Conservation (phyloP, 306 rosid genomes). For the Vigna angularis region DNA sequence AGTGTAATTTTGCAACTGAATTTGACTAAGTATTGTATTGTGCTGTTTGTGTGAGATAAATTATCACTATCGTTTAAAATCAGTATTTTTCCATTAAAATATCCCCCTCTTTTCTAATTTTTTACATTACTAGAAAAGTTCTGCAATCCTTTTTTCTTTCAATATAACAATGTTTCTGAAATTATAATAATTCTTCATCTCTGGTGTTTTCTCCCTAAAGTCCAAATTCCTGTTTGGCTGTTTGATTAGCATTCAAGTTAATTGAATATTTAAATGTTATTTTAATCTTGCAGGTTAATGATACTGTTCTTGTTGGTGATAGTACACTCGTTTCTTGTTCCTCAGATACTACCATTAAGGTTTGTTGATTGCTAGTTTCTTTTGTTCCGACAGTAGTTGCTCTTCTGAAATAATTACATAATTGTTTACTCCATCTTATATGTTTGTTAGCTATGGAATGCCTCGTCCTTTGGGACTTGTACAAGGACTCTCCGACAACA, state of each 20-base stretch:
- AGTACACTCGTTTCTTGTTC: constrained; percentile 94
- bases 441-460: constrained; percentile 81
- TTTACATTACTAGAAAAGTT: not conserved
- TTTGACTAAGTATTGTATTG: constrained; percentile 9
- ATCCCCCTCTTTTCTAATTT: not conserved
- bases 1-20: constrained; percentile 5
- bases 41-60: not conserved
- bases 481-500: constrained; percentile 88
- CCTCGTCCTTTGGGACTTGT: constrained; percentile 77
- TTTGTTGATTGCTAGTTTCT: constrained; percentile 45
- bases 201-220: not conserved
- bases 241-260: constrained; percentile 37
- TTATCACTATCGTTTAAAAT: constrained; percentile 21
- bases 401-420: constrained; percentile 27
- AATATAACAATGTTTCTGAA: not conserved
- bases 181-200: constrained; percentile 10
- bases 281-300: constrained; percentile 82
- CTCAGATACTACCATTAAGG: constrained; percentile 96
- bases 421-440: constrained; percentile 31
- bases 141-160: constrained; percentile 2
- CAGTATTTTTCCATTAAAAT: constrained; percentile 1
- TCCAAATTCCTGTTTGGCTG: not conserved
- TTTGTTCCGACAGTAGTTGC: constrained; percentile 23
- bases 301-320: constrained; percentile 89
- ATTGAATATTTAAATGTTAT: constrained; percentile 37